These are phyloP conservation scores for Auriscalpium vulgare DNA, from an alignment of 768 basidiomycete species.

Conservation along the genomic window DNA sequence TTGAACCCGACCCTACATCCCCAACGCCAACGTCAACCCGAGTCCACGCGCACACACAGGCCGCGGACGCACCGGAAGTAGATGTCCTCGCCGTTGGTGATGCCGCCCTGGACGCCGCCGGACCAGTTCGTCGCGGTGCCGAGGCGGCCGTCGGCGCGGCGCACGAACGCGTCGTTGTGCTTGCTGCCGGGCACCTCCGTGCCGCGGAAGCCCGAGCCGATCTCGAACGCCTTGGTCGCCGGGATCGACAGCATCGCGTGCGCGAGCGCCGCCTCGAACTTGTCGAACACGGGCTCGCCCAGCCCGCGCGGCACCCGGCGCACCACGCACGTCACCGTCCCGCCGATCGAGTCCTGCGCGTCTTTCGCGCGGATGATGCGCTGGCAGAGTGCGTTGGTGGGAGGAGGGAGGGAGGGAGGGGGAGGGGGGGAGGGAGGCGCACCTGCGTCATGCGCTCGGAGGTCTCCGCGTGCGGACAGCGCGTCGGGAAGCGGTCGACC, in stretches of 20 bases:
- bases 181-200: conserved; percentile 87
- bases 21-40: background rate
- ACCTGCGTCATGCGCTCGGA: conserved; percentile 89
- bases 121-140: conserved; percentile 92
- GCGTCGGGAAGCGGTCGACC: conserved; percentile 79
- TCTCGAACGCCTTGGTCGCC: conserved; percentile 96
- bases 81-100: conserved; percentile 94
- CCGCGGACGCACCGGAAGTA: conserved; percentile 75
- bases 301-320: conserved; percentile 85
- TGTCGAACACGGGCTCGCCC: conserved; percentile 98
- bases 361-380: conserved; percentile 93
- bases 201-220: conserved; percentile 94
- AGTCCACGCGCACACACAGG: conserved; percentile 5
- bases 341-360: conserved; percentile 88
- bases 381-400: conserved; percentile 31
- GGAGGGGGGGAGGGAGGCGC: background rate
- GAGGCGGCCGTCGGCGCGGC: conserved; percentile 56
- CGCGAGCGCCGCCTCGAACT: conserved; percentile 90
- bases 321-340: conserved; percentile 96
- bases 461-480: conserved; percentile 88
- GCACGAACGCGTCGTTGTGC: conserved; percentile 88
- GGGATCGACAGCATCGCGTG: conserved; percentile 99
- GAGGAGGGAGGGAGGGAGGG: conserved; percentile 1
- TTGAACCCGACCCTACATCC: conserved; percentile 83
- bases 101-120: conserved; percentile 96